Conservation (phyloP, 2,329 filamentous ascomycete genomes). For the Aspergillus floridensis region DNA sequence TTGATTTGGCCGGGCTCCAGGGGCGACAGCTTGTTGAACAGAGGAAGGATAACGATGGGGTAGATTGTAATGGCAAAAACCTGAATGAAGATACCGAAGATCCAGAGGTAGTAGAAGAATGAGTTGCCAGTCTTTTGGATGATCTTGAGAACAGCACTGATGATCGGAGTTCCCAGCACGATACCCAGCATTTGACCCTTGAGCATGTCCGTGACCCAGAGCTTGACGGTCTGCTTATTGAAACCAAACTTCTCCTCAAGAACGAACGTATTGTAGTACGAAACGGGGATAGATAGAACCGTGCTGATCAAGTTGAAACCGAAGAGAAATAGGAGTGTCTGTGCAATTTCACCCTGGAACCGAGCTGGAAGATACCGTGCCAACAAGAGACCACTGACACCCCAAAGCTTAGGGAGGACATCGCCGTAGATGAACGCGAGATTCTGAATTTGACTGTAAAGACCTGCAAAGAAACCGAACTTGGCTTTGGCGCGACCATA, state of each 20-base stretch:
- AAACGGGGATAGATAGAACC: conserved; percentile 72
- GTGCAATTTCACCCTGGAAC: conserved; percentile 88
- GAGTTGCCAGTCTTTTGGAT: conserved; percentile 88
- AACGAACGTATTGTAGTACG: conserved; percentile 91
- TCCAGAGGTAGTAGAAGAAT: conserved; percentile 98
- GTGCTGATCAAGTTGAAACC: conserved; percentile 80
- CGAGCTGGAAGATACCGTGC: conserved; percentile 70
- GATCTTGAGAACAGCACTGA: conserved; percentile 89
- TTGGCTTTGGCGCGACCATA: conserved; percentile 95
- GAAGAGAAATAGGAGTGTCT: conserved; percentile 90
- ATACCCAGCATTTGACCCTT: conserved; percentile 84
- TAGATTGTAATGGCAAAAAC: conserved; percentile 95
- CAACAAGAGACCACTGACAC: conserved; percentile 71
- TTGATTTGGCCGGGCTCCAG: conserved; percentile 85
- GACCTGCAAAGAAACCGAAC: conserved; percentile 75
- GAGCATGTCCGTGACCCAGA: conserved; percentile 87
- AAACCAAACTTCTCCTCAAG: conserved; percentile 97
- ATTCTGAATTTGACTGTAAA: conserved; percentile 86
- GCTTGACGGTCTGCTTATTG: conserved; percentile 91
- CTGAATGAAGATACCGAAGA: conserved; percentile 85
- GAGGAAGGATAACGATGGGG: conserved; percentile 84
- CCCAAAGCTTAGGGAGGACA: conserved; percentile 87
- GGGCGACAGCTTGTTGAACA: conserved; percentile 98
- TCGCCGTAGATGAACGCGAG: conserved; percentile 86
- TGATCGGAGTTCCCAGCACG: conserved; percentile 78